phyloP scores from a whole-genome alignment of 805 yeast species.

The Saturnispora besseyi region DNA sequence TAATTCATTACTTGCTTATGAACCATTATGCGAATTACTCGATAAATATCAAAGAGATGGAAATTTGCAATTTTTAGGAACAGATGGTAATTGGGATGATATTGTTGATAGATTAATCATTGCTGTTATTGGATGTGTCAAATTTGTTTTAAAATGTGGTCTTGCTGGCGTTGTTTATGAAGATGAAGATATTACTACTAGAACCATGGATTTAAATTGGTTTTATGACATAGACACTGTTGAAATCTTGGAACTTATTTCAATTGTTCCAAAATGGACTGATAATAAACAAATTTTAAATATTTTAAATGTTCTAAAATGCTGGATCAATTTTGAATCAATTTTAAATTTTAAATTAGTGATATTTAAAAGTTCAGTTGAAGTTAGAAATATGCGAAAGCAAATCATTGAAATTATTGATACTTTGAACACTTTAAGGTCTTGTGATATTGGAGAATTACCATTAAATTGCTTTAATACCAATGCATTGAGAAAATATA shows the following conservation, averaged over 20 bases:
- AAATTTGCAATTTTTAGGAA: background rate
- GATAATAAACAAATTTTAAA: conserved; percentile 1
- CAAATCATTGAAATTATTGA: background rate
- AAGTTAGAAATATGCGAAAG: background rate
- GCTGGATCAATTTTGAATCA: conserved; percentile 4
- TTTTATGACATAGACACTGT: conserved; percentile 15
- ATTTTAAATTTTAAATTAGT: background rate
- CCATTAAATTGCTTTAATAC: conserved; percentile 33
- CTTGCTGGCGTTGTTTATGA: conserved; percentile 54
- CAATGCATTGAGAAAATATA: conserved; percentile 39
- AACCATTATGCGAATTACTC: conserved; percentile 37
- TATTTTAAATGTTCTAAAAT: background rate
- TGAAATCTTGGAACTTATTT: conserved; percentile 1
- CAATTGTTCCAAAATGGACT: conserved; percentile 1
- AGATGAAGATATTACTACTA: conserved; percentile 67
- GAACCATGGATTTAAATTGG: conserved; percentile 47
- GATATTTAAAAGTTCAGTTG: background rate
- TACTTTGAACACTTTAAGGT: background rate
- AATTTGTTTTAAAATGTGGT: conserved; percentile 38
- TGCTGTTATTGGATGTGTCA: conserved; percentile 48
- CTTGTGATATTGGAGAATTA: background rate
- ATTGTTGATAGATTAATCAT: conserved; percentile 43
- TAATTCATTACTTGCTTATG: conserved; percentile 69
- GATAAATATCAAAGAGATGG: conserved; percentile 3
- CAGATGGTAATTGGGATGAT: conserved; percentile 25